phyloP scores from a whole-genome alignment of 2,329 filamentous ascomycete species.

The Coleophoma eucalyptorum region DNA sequence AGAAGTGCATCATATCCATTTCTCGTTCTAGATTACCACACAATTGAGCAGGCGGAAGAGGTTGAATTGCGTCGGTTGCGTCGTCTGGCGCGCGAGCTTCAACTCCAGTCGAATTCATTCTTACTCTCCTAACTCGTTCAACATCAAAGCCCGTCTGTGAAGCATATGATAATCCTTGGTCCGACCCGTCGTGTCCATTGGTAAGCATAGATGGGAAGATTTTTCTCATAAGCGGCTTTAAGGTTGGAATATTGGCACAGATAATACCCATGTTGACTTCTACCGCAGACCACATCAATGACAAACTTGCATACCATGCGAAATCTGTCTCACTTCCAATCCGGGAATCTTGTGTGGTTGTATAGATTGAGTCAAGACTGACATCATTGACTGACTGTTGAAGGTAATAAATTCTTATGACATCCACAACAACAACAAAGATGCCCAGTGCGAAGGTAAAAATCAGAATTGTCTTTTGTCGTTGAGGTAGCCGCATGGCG shows the following conservation, averaged over 20 bases:
- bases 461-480: conserved; percentile 85
- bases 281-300: conserved; percentile 90
- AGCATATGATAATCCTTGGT: conserved; percentile 12
- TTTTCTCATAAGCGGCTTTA: conserved; percentile 76
- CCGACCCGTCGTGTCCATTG: conserved; percentile 7
- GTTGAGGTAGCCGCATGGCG: conserved; percentile 75
- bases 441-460: conserved; percentile 83
- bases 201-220: conserved; percentile 24
- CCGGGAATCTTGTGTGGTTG: neutral
- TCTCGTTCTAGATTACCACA: conserved; percentile 12
- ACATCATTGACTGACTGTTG: conserved; percentile 43
- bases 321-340: conserved; percentile 50
- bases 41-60: conserved; percentile 6
- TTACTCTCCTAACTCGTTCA: neutral
- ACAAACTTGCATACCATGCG: conserved; percentile 73
- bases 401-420: conserved; percentile 85
- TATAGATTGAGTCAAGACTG: neutral
- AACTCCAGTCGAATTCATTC: neutral
- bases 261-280: conserved; percentile 90
- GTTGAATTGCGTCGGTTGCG: neutral
- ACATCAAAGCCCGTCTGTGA: conserved; percentile 8
- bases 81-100: neutral
- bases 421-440: conserved; percentile 84
- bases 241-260: conserved; percentile 85
- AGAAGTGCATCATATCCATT: conserved; percentile 22